A percentile compares a stretch with the other conserved stretches of the same genome.
These are phyloP conservation scores for Boehmeria nivea DNA, from an alignment of 306 rosid genomes.

Conservation along the genomic window DNA sequence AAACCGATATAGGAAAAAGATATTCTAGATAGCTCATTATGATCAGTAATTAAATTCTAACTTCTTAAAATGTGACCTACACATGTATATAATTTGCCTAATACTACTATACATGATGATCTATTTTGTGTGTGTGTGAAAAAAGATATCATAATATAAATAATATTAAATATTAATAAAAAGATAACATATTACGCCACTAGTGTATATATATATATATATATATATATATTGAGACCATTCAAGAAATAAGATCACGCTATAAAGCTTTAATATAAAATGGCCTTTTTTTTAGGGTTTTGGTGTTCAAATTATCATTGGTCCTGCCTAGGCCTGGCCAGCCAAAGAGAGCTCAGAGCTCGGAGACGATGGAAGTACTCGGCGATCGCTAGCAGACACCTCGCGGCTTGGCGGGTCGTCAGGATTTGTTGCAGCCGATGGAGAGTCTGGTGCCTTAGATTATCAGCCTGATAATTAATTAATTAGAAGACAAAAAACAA, in stretches of 20 bases:
- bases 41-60: too few relatives aligned
- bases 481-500: too few relatives aligned
- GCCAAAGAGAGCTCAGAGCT: slow-evolving; percentile 90
- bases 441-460: slow-evolving; percentile 66
- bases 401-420: slow-evolving; percentile 83
- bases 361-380: slow-evolving; percentile 87
- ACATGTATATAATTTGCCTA: too few relatives aligned
- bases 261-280: not conserved
- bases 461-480: slow-evolving; percentile 65
- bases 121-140: too few relatives aligned
- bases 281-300: not conserved
- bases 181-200: not conserved
- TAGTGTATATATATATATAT: not conserved
- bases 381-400: slow-evolving; percentile 74
- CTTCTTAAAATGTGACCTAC: too few relatives aligned
- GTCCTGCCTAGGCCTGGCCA: slow-evolving; percentile 75
- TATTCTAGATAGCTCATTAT: too few relatives aligned
- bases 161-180: not conserved
- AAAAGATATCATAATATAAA: too few relatives aligned
- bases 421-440: slow-evolving; percentile 61
- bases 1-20: too few relatives aligned
- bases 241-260: not conserved
- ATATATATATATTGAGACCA: not conserved
- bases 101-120: too few relatives aligned
- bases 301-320: slow-evolving; percentile 9